Conservation (phyloP, 2,329 filamentous ascomycete species). For the Aspergillus sp. region DNA sequence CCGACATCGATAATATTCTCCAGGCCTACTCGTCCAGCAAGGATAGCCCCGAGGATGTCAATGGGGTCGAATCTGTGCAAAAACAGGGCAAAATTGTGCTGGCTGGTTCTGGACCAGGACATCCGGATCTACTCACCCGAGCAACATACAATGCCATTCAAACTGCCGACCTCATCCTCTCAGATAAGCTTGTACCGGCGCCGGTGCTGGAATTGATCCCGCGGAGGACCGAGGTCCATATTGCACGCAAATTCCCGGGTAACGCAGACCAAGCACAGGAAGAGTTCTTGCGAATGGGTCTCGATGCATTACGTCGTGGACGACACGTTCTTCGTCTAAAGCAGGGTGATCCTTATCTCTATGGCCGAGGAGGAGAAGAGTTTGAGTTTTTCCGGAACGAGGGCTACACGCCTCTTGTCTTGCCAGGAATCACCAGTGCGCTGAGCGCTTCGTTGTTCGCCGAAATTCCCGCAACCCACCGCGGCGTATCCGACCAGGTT, state of each 20-base stretch:
- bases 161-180: constrained; percentile 49
- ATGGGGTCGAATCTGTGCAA: constrained; percentile 10
- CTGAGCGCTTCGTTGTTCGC: constrained; percentile 86
- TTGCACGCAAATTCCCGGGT: constrained; percentile 95
- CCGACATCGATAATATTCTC: constrained; percentile 76
- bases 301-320: constrained; percentile 67
- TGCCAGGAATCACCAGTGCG: constrained; percentile 89
- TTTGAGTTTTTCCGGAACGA: constrained; percentile 75
- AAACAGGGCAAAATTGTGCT: constrained; percentile 73
- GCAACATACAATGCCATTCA: constrained; percentile 50
- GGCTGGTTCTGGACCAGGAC: constrained; percentile 87
- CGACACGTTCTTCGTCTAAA: constrained; percentile 85
- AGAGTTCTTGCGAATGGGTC: constrained; percentile 77
- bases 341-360: constrained; percentile 95
- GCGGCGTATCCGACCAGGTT: constrained; percentile 87
- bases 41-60: constrained; percentile 17
- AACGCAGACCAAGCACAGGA: constrained; percentile 93
- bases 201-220: constrained; percentile 87
- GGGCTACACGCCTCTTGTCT: constrained; percentile 69
- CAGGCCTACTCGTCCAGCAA: constrained; percentile 59
- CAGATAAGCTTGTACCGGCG: constrained; percentile 63
- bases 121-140: constrained; percentile 85
- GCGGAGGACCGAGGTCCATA: constrained; percentile 82
- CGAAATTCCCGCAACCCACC: constrained; percentile 81
- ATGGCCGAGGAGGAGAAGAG: constrained; percentile 92